phyloP scores from a whole-genome alignment of 257 asterid genomes.

The Thymus mandschuricus region DNA sequence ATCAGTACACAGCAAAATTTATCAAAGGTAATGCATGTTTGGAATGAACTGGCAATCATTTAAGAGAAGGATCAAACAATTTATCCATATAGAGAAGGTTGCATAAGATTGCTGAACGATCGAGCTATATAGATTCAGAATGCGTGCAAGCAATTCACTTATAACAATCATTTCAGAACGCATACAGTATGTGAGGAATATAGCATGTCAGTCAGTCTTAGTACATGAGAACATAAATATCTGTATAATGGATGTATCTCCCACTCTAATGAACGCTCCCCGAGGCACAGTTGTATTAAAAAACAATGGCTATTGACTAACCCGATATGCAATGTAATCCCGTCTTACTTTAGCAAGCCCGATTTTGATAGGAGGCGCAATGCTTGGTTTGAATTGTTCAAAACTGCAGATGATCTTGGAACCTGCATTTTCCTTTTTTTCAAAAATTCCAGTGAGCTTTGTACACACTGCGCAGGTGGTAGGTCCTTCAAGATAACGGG shows the following conservation, averaged over 20 bases:
- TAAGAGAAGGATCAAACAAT: background rate
- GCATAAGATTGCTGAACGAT: background rate
- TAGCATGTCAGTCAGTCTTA: background rate
- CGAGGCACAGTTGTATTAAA: conserved; percentile 6
- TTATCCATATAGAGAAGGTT: conserved; percentile 6
- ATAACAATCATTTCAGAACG: background rate
- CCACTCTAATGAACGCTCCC: conserved; percentile 8
- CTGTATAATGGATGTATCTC: background rate
- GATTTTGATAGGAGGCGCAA: conserved; percentile 61
- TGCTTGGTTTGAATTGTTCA: conserved; percentile 74
- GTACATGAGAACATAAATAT: conserved; percentile 20
- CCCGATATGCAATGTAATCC: conserved; percentile 14
- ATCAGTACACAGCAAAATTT: too few relatives aligned
- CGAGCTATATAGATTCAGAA: background rate
- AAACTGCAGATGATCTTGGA: conserved; percentile 84
- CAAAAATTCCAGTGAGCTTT: conserved; percentile 74
- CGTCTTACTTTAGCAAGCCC: conserved; percentile 56
- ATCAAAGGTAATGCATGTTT: background rate
- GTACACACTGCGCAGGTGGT: conserved; percentile 67
- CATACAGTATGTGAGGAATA: background rate
- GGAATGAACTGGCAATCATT: background rate
- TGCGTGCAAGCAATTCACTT: background rate
- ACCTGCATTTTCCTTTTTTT: conserved; percentile 80
- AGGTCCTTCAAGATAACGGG: conserved; percentile 69
- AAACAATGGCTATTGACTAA: conserved; percentile 1